These are phyloP conservation scores for Dovyalis caffra DNA, from an alignment of 345 rosid genomes.

Conservation along the genomic window DNA sequence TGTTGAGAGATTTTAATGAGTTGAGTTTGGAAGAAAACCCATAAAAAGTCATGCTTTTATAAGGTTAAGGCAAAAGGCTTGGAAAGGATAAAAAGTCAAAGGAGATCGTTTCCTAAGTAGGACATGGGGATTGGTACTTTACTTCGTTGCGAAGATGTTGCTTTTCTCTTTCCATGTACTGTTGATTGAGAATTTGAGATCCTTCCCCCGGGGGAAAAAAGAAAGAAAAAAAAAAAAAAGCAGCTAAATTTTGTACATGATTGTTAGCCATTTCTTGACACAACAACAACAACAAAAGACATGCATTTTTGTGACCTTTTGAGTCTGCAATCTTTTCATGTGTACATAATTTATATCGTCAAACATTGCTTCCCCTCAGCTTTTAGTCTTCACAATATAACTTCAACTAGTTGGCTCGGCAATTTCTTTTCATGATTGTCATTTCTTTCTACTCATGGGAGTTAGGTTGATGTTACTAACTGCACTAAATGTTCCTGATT, in stretches of 20 bases:
- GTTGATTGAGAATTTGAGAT: neutral
- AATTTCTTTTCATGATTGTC: neutral
- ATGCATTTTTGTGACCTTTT: neutral
- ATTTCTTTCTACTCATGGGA: neutral
- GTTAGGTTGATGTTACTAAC: no score
- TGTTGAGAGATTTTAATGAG: neutral
- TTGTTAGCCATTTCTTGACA: no score
- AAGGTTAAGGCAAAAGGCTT: neutral
- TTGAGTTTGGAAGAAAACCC: neutral
- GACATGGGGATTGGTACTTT: slow-evolving; percentile 41
- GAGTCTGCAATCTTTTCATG: neutral
- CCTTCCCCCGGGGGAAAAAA: no score
- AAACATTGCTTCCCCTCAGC: no score
- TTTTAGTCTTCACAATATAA: neutral
- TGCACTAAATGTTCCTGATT: neutral
- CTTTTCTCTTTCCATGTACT: slow-evolving; percentile 8
- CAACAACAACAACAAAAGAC: slow-evolving; percentile 1
- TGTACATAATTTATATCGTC: neutral
- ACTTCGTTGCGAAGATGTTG: slow-evolving; percentile 55
- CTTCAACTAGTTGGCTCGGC: no score
- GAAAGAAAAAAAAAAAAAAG: no score
- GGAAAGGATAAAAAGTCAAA: slow-evolving; percentile 17
- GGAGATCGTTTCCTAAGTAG: slow-evolving; percentile 18
- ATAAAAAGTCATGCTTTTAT: neutral
- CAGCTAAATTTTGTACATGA: neutral